These are phyloP conservation scores for Marasmius tenuissimus DNA, from an alignment of 1,284 basidiomycete species.

Conservation along the genomic window DNA sequence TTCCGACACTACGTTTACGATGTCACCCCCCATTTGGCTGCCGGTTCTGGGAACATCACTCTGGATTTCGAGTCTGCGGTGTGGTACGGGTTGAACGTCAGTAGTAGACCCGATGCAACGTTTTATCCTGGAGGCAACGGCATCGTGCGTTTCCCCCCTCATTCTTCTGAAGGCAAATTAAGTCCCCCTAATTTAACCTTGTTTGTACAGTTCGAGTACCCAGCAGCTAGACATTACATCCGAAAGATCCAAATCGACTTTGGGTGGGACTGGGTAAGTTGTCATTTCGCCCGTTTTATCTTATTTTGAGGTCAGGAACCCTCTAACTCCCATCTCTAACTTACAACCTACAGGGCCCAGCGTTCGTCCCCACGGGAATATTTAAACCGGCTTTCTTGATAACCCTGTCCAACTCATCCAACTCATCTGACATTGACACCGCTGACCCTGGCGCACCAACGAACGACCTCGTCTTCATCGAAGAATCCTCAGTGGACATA, in stretches of 20 bases:
- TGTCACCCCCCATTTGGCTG: constrained; percentile 38
- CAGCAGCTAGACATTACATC: constrained; percentile 47
- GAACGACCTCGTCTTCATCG: constrained; percentile 42
- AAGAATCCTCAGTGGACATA: constrained; percentile 55
- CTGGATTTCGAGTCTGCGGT: constrained; percentile 54
- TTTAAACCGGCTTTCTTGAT: constrained; percentile 54
- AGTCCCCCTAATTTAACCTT: background rate
- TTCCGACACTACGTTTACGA: constrained; percentile 59
- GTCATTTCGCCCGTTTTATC: background rate
- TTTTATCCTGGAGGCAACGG: constrained; percentile 28
- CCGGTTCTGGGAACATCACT: constrained; percentile 42
- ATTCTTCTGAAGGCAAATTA: background rate
- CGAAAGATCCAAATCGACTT: constrained; percentile 58
- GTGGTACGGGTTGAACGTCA: constrained; percentile 53
- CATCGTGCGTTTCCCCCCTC: constrained; percentile 15
- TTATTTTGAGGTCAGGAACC: no score
- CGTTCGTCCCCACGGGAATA: constrained; percentile 55
- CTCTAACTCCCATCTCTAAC: background rate
- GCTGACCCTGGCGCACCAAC: constrained; percentile 20
- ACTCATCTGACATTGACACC: constrained; percentile 12
- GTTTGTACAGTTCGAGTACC: constrained; percentile 47
- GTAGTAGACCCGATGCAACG: constrained; percentile 46
- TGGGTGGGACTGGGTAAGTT: constrained; percentile 57
- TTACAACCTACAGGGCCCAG: constrained; percentile 43
- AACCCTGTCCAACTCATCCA: constrained; percentile 31